Conservation (phyloP, 805 yeast species). For the Ogataea paraovalis region DNA sequence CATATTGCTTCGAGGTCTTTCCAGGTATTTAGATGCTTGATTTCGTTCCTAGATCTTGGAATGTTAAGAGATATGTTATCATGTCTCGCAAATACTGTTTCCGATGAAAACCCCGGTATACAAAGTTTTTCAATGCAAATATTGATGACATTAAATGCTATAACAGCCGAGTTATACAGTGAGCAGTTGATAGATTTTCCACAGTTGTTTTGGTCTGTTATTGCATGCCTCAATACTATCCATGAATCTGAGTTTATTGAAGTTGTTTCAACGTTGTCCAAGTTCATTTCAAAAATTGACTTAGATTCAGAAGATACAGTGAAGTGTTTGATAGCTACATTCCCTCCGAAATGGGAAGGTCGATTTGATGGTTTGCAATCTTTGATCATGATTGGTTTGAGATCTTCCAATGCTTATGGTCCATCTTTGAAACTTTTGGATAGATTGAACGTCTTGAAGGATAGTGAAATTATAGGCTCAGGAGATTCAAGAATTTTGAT, state of each 20-base stretch:
- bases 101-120: slow-evolving; percentile 84
- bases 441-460: slow-evolving; percentile 59
- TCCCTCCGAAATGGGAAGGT: slow-evolving; percentile 96
- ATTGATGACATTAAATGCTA: slow-evolving; percentile 90
- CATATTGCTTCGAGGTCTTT: slow-evolving; percentile 97
- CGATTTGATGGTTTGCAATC: slow-evolving; percentile 84
- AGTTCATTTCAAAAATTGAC: slow-evolving; percentile 82
- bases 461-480: slow-evolving; percentile 74
- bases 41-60: slow-evolving; percentile 75
- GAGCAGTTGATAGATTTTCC: slow-evolving; percentile 82
- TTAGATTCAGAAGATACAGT: slow-evolving; percentile 82
- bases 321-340: slow-evolving; percentile 74
- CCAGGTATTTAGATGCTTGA: slow-evolving; percentile 81
- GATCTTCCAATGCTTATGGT: slow-evolving; percentile 78
- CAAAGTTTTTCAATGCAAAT: slow-evolving; percentile 98
- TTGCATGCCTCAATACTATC: slow-evolving; percentile 83
- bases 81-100: slow-evolving; percentile 84
- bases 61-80: slow-evolving; percentile 95
- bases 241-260: slow-evolving; percentile 94
- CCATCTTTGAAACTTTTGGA: slow-evolving; percentile 72
- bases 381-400: slow-evolving; percentile 72
- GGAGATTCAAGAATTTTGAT: slow-evolving; percentile 65
- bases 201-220: slow-evolving; percentile 91
- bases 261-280: slow-evolving; percentile 73
- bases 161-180: slow-evolving; percentile 79